phyloP scores from a whole-genome alignment of 2,329 filamentous ascomycete genomes.

The Penicillium corylophilum region DNA sequence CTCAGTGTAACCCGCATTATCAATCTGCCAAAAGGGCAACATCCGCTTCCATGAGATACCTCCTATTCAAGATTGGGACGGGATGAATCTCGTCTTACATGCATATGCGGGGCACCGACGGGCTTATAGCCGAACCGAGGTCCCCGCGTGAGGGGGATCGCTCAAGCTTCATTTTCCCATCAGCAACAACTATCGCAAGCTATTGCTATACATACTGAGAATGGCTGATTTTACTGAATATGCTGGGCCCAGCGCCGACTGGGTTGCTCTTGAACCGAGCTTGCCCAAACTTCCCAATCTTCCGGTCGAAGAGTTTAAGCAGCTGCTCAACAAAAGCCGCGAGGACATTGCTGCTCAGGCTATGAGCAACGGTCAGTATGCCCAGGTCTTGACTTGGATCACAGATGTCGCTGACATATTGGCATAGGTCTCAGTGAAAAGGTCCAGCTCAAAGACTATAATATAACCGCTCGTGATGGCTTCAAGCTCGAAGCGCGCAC shows the following conservation, averaged over 20 bases:
- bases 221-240: slow-evolving; percentile 45
- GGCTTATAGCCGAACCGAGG: slow-evolving; percentile 20
- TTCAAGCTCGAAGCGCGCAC: slow-evolving; percentile 46
- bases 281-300: slow-evolving; percentile 30
- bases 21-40: too few species aligned
- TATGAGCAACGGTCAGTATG: slow-evolving; percentile 19
- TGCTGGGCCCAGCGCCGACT: slow-evolving; percentile 45
- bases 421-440: slow-evolving; percentile 21
- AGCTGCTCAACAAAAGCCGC: slow-evolving; percentile 31
- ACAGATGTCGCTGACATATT: too few species aligned
- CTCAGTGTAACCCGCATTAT: too few species aligned
- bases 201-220: background rate
- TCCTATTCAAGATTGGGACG: too few species aligned
- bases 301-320: slow-evolving; percentile 24
- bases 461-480: slow-evolving; percentile 48
- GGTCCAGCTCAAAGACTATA: slow-evolving; percentile 38
- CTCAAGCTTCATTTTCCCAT: background rate
- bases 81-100: background rate
- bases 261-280: slow-evolving; percentile 41
- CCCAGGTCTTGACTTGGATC: too few species aligned
- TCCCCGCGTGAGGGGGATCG: background rate
- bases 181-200: background rate
- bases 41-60: too few species aligned
- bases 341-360: slow-evolving; percentile 33
- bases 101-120: background rate